These are phyloP conservation scores for Polychytrium aggregatum DNA, from an alignment of 192 early-diverging fungal species.

Conservation along the genomic window DNA sequence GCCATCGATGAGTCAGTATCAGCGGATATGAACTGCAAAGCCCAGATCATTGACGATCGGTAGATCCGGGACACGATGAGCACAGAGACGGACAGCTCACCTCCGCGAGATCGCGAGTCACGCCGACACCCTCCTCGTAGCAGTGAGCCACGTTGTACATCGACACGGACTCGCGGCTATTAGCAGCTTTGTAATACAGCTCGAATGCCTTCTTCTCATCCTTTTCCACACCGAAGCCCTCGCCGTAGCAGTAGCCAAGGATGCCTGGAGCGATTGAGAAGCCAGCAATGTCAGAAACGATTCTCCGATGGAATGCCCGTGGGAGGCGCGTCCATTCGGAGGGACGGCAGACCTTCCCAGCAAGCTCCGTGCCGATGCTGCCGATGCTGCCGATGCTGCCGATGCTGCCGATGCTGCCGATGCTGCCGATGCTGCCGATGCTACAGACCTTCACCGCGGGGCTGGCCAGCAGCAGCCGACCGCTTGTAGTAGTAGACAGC, in stretches of 20 bases:
- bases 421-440: too few species aligned
- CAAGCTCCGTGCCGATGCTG: too few species aligned
- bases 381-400: too few species aligned
- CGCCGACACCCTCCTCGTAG: slow-evolving; percentile 43
- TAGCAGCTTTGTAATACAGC: slow-evolving; percentile 35
- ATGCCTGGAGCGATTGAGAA: slow-evolving; percentile 51
- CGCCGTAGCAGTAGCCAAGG: slow-evolving; percentile 78
- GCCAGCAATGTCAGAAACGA: too few species aligned
- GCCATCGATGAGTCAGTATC: neutral
- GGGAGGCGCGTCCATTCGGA: neutral
- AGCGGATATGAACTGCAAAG: neutral
- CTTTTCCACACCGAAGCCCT: slow-evolving; percentile 67
- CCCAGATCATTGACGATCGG: too few species aligned
- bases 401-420: too few species aligned
- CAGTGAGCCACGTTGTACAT: slow-evolving; percentile 55
- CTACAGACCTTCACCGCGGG: slow-evolving; percentile 42
- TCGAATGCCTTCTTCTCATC: slow-evolving; percentile 52
- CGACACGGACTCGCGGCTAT: slow-evolving; percentile 31
- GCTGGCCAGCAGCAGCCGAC: slow-evolving; percentile 35
- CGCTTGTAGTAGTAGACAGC: slow-evolving; percentile 63
- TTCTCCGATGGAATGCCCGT: neutral
- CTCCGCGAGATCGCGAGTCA: slow-evolving; percentile 16
- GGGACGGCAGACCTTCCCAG: neutral
- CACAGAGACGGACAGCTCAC: neutral
- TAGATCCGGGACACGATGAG: too few species aligned